Percentiles rank a stretch among this genome's conserved stretches.
phyloP scores from a whole-genome alignment of 192 early-diverging fungal species.

The Funneliformis mosseae region DNA sequence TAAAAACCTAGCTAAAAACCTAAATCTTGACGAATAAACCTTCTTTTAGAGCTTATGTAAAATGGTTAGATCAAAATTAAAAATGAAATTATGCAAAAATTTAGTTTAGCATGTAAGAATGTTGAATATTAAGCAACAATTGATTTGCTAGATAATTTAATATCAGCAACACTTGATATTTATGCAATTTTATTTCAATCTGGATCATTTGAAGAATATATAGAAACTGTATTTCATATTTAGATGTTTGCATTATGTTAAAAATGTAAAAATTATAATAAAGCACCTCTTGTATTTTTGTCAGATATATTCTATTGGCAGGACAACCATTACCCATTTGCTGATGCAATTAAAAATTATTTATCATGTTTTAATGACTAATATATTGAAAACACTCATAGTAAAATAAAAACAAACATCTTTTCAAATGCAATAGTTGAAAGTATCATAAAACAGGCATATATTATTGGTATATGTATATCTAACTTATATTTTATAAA shows the following conservation, averaged over 20 bases:
- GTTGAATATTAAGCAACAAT: neutral
- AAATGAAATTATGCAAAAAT: neutral
- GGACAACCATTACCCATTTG: neutral
- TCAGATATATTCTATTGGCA: conserved; percentile 19
- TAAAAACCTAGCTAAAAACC: conserved; percentile 3
- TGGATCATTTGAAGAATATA: neutral
- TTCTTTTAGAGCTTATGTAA: neutral
- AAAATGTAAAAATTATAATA: conserved; percentile 31
- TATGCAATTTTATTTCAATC: conserved; percentile 8
- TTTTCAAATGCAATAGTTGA: neutral
- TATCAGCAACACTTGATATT: neutral
- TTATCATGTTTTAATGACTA: conserved; percentile 15
- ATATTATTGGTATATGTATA: conserved; percentile 1
- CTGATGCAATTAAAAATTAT: neutral
- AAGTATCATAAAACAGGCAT: conserved; percentile 7
- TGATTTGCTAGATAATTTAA: neutral
- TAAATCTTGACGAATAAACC: neutral
- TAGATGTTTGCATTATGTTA: neutral
- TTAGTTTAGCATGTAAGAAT: neutral
- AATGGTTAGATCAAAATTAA: neutral
- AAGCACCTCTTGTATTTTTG: conserved; percentile 18
- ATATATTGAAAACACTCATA: conserved; percentile 19
- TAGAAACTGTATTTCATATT: neutral
- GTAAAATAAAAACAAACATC: neutral
- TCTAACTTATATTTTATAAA: no score